Base-by-base conservation (phyloP, 202 grass and related monocot genomes). In the Panicum hallii region DNA sequence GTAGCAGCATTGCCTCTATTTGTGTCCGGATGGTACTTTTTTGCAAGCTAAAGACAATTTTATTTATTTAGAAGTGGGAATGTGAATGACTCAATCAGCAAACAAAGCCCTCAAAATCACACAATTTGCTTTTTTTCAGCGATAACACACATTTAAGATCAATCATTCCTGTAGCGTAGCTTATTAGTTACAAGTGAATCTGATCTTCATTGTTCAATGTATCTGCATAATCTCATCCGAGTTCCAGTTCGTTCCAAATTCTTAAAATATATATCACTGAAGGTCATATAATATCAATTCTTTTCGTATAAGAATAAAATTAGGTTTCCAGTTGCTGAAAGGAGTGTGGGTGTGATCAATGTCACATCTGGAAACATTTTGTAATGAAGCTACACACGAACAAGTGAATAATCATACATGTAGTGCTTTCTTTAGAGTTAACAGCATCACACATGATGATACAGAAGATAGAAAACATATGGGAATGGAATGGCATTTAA, bases 11-110 rank as follows among this genome's bases (percentile, higher is more conserved):
- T 94, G 7, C 88, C 90, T 67, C 84, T 95, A 78, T 92, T 98
- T 79, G 91, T 85, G 72, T 98, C 96, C 19, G 93, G 96, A 90
- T 98, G 96, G 71, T 94, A 95, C 84, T 94, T 98, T 87, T 98
- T 98, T 48, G 96, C 96, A 85, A 98, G 91, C 96, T 98, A 85
- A 57, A 82, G 5, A 70, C 12, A 72, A 19, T 22, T 20, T 62
- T 73, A 63, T 60, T 90, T 80, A 83, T 52, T 87, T 83, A 83
- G 49, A 67, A 74, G 9, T 11, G 78, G 48, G 61, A 86, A 57
- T 67, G 58, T 50, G 57, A 78, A 67, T 40, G 8, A 63, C 74
- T 87, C 42, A 83, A 80, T 52, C 67, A 26, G 65, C 30, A 77
- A 82, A 67, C 20, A 69, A 81, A 74, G 77, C 23, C 13, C 70